These are phyloP conservation scores for Ogataea ganodermae DNA, from an alignment of 805 yeast genomes.

Conservation along the genomic window DNA sequence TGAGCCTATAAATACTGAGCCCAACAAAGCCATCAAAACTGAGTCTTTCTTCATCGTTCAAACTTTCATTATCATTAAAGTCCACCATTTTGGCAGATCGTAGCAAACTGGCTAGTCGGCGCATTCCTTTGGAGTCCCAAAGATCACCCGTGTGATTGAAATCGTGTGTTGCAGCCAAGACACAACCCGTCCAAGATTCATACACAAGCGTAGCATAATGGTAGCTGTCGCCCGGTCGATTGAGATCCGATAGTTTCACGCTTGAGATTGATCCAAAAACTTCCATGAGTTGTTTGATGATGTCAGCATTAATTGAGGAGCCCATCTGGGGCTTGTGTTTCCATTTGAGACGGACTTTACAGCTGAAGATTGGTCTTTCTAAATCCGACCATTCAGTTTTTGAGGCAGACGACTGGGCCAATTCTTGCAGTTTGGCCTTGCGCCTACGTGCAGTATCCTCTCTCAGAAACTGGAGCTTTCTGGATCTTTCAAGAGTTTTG, in stretches of 20 bases:
- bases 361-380: slow-evolving; percentile 10
- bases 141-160: slow-evolving; percentile 41
- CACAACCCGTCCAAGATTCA: slow-evolving; percentile 30
- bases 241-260: slow-evolving; percentile 16
- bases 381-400: slow-evolving; percentile 3
- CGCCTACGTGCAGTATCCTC: slow-evolving; percentile 22
- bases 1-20: slow-evolving; percentile 19
- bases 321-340: slow-evolving; percentile 42
- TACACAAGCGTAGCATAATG: slow-evolving; percentile 42
- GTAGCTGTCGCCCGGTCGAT: slow-evolving; percentile 31
- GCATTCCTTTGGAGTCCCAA: slow-evolving; percentile 48
- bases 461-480: slow-evolving; percentile 22
- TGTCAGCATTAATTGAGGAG: slow-evolving; percentile 35
- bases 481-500: slow-evolving; percentile 6
- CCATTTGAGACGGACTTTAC: slow-evolving; percentile 44
- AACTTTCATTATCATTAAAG: slow-evolving; percentile 7
- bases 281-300: slow-evolving; percentile 42
- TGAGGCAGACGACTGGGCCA: neutral
- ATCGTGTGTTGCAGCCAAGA: slow-evolving; percentile 43
- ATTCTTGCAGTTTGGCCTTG: slow-evolving; percentile 14
- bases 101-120: slow-evolving; percentile 49
- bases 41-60: slow-evolving; percentile 9
- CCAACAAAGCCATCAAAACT: slow-evolving; percentile 26
- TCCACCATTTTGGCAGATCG: slow-evolving; percentile 31
- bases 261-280: slow-evolving; percentile 44